These are phyloP conservation scores for Penicillium flavigenum DNA, from an alignment of 495 filamentous ascomycete genomes.

Conservation along the genomic window DNA sequence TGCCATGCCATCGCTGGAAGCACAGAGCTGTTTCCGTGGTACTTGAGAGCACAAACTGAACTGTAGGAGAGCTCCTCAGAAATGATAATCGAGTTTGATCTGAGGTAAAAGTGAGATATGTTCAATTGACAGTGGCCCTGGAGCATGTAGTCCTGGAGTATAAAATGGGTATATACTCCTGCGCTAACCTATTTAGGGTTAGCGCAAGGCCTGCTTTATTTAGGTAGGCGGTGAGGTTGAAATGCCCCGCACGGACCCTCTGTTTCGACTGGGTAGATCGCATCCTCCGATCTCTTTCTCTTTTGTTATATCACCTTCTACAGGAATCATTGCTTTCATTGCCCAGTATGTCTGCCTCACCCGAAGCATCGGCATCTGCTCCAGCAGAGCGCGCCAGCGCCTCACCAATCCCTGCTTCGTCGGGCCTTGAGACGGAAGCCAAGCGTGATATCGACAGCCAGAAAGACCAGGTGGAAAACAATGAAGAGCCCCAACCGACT, in stretches of 20 bases:
- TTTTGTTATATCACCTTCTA: not conserved
- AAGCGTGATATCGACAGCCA: conserved; percentile 12
- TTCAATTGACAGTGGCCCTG: not conserved
- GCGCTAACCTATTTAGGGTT: conserved; percentile 1
- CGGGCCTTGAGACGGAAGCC: conserved; percentile 9
- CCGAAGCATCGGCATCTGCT: conserved; percentile 2
- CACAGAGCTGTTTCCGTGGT: too few species aligned
- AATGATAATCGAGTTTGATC: not conserved
- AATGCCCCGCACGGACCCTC: not conserved
- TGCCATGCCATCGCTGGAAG: not conserved
- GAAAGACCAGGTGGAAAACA: conserved; percentile 12
- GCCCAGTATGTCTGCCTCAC: conserved; percentile 20
- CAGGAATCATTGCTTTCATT: conserved; percentile 2
- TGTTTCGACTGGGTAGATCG: not conserved
- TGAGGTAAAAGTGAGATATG: not conserved
- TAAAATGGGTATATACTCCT: not conserved
- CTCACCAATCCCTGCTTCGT: conserved; percentile 11
- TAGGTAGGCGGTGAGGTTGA: conserved; percentile 3
- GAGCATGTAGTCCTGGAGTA: too few species aligned
- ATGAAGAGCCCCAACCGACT: conserved; percentile 10
- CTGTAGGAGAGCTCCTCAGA: not conserved
- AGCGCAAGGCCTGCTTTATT: not conserved
- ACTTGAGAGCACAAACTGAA: not conserved
- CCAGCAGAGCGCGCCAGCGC: not conserved
- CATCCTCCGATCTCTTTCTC: not conserved